Percentiles rank a stretch among this genome's conserved stretches.
These are phyloP conservation scores for Lactarius akahatsu DNA, from an alignment of 768 basidiomycete genomes.

Conservation along the genomic window DNA sequence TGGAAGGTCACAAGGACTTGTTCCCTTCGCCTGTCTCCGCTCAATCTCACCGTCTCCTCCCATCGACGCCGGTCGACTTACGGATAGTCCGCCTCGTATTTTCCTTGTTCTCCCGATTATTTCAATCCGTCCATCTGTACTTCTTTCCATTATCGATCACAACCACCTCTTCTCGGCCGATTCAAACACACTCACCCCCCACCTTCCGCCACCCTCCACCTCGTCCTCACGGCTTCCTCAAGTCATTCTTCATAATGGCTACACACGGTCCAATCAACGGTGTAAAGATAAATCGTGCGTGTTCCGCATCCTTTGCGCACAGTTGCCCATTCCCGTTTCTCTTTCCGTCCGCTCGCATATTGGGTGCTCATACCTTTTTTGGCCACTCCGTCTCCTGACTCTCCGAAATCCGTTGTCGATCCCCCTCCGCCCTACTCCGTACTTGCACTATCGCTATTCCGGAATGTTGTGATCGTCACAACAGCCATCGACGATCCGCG, in stretches of 20 bases:
- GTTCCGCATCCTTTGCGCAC: constrained; percentile 19
- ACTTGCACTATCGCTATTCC: constrained; percentile 30
- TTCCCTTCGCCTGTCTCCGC: constrained; percentile 24
- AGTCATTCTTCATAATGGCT: constrained; percentile 43
- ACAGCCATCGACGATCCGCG: constrained; percentile 93
- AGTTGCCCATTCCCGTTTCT: constrained; percentile 23
- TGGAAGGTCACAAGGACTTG: constrained; percentile 24
- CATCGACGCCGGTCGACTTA: constrained; percentile 10
- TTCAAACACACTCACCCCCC: constrained; percentile 22
- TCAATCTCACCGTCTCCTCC: constrained; percentile 23
- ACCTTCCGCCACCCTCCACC: constrained; percentile 6
- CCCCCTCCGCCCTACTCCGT: constrained; percentile 34
- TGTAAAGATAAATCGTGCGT: constrained; percentile 79
- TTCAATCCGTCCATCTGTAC: background rate
- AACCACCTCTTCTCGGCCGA: constrained; percentile 12
- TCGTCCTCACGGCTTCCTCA: constrained; percentile 12
- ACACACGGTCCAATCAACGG: constrained; percentile 80
- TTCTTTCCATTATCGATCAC: constrained; percentile 8
- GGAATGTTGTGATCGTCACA: constrained; percentile 32
- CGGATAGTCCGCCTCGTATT: constrained; percentile 21
- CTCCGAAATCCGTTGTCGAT: constrained; percentile 13
- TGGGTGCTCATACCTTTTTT: constrained; percentile 34
- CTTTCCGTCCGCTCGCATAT: constrained; percentile 32
- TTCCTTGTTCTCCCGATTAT: constrained; percentile 12
- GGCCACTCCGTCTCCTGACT: constrained; percentile 22